Evolutionary conservation across 208 protist species (phyloP), one percentile per base, ranked within the genome.

Genomic region (Leptomonas seymouri): DNA sequence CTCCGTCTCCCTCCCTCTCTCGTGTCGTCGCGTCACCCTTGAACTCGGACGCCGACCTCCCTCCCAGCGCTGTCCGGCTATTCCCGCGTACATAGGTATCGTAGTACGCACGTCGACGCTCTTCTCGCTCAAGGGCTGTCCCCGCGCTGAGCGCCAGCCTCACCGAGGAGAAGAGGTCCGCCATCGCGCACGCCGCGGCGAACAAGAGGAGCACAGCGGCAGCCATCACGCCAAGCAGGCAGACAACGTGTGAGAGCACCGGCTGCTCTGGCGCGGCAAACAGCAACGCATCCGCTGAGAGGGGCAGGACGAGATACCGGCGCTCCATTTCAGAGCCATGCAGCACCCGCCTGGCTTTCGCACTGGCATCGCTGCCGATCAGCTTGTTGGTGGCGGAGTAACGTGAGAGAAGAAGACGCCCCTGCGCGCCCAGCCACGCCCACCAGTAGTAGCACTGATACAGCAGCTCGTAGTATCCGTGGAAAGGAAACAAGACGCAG

Each of bases 391-490:
- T 30, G 4, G 39, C 14, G 30, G 2, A 21, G 1, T 16, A 0
- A 0, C 20, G 50, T 15, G 45, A 27, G 48, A 64, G n/a, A 44
- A 20, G 2, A 14, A 12, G 8, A 5, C 56, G 62, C 21, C 18
- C 34, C 15, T 25, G 28, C 9, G 55, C 77, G 11, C 44, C 51
- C 27, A 74, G 39, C 63, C 78, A 75, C 34, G 75, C 73, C 30
- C 63, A 63, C 63, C 78, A 25, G 25, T 78, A 67, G 58, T 87
- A 80, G 20, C 39, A 73, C 34, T 77, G 69, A 30, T 83, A 85
- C 12, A 71, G 46, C 18, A 71, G 53, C 71, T 94, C 89, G 71
- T 85, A 86, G 66, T 85, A 92, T 21, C 89, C 89, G 62, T 94
- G 86, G 28, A 85, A 72, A 2, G 89, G 80, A 44, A 87, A 71